Evolutionary conservation across 2,329 filamentous ascomycete species (phyloP), one percentile per base, ranked within the genome.

Genomic region (Escovopsis weberi): DNA sequence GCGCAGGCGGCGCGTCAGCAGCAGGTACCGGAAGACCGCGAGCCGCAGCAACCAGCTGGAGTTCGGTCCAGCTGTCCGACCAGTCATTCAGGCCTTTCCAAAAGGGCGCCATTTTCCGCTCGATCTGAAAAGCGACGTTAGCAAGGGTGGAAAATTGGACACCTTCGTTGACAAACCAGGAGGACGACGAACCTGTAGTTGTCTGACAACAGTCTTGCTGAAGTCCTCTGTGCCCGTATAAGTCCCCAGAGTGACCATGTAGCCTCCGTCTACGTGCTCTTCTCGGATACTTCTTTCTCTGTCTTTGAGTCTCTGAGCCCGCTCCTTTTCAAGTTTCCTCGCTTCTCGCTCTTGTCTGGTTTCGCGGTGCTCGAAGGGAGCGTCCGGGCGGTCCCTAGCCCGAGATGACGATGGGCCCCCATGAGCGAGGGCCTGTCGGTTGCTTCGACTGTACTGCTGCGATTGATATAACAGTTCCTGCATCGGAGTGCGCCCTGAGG

Each of bases 181-280:
- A 19, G 33, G 23, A 36, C 19, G 28, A 54, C 65, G 55, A 72
- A 94, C 87, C 80, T 91, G 89, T 43, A 98, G 67, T 59, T 94
- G 88, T 51, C 91, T 78, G 43, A 96, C 89, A 39, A 85, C 69
- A 15, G 75, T 66, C 61, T 96, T 96, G 68, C 78, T 94, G 59
- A 89, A 98, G 62, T 98, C 91, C 62, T 98, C 91, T 1, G 78
- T 68, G 0, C 89, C 88, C 19, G 85, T 89, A 57, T 98, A 98
- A 40, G 88, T 85, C 33, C 91, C 91, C 57, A 94, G 76, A 0
- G 91, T 98, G 30, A 98, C 91, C 39, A 98, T 66, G 64, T 81
- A 98, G 19, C 91, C 91, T 18, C 91, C 91, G 61, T 98, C 91
- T 3, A 96, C 83, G 59, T 88, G 78, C 58, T 98, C 91, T 53